Evolutionary conservation across 352 stramenopile genomes (phyloP).

Genomic region (Globisporangium middletonii): DNA sequence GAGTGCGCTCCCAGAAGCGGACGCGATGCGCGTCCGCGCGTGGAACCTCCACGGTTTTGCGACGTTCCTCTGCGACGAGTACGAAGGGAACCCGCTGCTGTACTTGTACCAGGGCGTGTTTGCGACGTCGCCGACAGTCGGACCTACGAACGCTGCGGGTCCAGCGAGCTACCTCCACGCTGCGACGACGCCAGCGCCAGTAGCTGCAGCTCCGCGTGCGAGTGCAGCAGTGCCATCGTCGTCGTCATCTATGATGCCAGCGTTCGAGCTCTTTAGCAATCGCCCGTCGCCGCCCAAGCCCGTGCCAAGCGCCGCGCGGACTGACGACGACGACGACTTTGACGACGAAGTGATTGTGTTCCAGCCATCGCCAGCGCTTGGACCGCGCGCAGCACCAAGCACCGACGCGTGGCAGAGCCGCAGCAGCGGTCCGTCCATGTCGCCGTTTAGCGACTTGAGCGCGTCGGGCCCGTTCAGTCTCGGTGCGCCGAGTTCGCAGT

Average conservation of each 20-base stretch:
- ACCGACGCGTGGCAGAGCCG: conserved; percentile 2
- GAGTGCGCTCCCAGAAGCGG: conserved; percentile 26
- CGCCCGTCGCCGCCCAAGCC: not conserved
- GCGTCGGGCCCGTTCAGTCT: conserved; percentile 12
- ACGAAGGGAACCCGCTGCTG: conserved; percentile 54
- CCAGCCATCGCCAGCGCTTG: conserved; percentile 44
- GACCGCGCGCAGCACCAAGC: not conserved
- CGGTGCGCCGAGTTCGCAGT: conserved; percentile 15
- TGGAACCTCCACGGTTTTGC: conserved; percentile 63
- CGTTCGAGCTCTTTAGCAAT: conserved; percentile 22
- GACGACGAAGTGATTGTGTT: conserved; percentile 86
- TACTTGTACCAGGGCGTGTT: conserved; percentile 39
- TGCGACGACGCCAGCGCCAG: too few species aligned
- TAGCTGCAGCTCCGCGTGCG: too few species aligned
- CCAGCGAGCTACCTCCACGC: too few species aligned
- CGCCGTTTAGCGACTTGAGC: conserved; percentile 16
- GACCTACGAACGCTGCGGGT: not conserved
- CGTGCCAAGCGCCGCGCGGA: not conserved
- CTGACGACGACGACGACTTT: conserved; percentile 59
- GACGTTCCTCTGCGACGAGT: conserved; percentile 51
- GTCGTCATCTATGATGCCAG: conserved; percentile 1
- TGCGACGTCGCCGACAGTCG: conserved; percentile 21
- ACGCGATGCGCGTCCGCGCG: conserved; percentile 43
- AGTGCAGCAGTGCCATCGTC: conserved; percentile 1
- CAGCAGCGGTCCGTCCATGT: conserved; percentile 16